These are phyloP conservation scores for Amanita molliuscula DNA, from an alignment of 768 basidiomycete species.

Conservation along the genomic window DNA sequence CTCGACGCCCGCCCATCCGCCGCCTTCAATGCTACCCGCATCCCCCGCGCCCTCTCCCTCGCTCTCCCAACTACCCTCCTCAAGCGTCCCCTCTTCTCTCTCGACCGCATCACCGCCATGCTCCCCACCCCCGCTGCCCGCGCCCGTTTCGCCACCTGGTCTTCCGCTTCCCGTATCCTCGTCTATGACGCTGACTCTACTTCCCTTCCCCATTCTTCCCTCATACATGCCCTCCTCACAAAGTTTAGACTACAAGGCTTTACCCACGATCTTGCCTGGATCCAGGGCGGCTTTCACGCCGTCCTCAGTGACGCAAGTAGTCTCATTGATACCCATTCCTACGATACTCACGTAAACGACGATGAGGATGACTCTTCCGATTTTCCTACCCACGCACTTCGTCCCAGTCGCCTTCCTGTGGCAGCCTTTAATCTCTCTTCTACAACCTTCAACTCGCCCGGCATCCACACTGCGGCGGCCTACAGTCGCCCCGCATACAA, in stretches of 20 bases:
- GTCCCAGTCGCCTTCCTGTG: slow-evolving; percentile 52
- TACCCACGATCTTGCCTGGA: slow-evolving; percentile 58
- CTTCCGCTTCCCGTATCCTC: slow-evolving; percentile 49
- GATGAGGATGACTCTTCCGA: slow-evolving; percentile 33
- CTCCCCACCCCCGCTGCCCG: slow-evolving; percentile 55
- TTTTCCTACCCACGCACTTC: slow-evolving; percentile 16
- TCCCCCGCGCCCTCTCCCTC: slow-evolving; percentile 68
- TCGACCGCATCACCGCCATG: slow-evolving; percentile 70
- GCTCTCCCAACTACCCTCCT: slow-evolving; percentile 92
- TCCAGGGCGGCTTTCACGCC: slow-evolving; percentile 76
- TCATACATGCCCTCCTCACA: slow-evolving; percentile 61
- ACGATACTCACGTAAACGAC: slow-evolving; percentile 29
- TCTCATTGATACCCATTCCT: slow-evolving; percentile 40
- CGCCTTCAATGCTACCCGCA: slow-evolving; percentile 52
- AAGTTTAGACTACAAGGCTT: slow-evolving; percentile 55
- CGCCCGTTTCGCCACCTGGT: slow-evolving; percentile 50
- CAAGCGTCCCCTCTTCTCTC: slow-evolving; percentile 79
- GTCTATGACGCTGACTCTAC: slow-evolving; percentile 80
- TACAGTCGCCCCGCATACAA: slow-evolving; percentile 42
- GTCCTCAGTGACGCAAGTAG: slow-evolving; percentile 45
- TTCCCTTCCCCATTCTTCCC: slow-evolving; percentile 49
- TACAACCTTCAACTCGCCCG: slow-evolving; percentile 21
- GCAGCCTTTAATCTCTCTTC: slow-evolving; percentile 52
- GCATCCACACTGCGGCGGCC: slow-evolving; percentile 13
- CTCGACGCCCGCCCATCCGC: slow-evolving; percentile 87